Base-by-base conservation (phyloP, 805 yeast genomes). In the Zygoascus biomembranicola region DNA sequence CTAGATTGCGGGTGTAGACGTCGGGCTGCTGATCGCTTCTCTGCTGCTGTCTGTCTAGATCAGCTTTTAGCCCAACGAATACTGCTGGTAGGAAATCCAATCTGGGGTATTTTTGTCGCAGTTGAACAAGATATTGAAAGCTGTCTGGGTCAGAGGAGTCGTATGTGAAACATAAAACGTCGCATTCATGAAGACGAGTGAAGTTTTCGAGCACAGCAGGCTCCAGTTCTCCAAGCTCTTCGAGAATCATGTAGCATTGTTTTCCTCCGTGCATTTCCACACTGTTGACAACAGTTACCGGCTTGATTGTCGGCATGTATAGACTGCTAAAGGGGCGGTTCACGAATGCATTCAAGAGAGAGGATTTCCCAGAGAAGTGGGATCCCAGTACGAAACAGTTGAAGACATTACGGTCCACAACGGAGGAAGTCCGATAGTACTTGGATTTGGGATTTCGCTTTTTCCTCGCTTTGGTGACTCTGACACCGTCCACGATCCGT, bases 91-190 rank as follows among this genome's bases (percentile, higher is more conserved):
- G 70, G 51, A 77, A 77, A 59, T 84, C 79, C 18, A 84, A 69
- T 32, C 73, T 71, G 1, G 82, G 78, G 62, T 85, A 81, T 57
- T 73, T 76, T 32, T 76, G 72, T 13, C 90, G 71, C n/a, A 90
- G 66, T 18, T 85, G 85, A 28, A 86, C 84, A 51, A 90, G 70
- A 64, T 87, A 82, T 52, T 90, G 87, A 67, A 94, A 94, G 44
- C 96, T 87, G 52, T 92, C 95, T 0, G 99, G 97, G 64, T 94
- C 97, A 0, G 97, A 84, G 0, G 97, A 89, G 66, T 94, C 99
- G 68, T 94, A 94, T 0, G 90, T 77, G 63, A 87, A 77, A 67
- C 98, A 94, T 1, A 94, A 66, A 2, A 90, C 96, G 66, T 94
- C 99, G 69, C 98, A 94, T 50, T 85, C 85, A 52, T 85, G 87